Base-by-base conservation (phyloP, 768 basidiomycete genomes). In the Termitomyces sp. region DNA sequence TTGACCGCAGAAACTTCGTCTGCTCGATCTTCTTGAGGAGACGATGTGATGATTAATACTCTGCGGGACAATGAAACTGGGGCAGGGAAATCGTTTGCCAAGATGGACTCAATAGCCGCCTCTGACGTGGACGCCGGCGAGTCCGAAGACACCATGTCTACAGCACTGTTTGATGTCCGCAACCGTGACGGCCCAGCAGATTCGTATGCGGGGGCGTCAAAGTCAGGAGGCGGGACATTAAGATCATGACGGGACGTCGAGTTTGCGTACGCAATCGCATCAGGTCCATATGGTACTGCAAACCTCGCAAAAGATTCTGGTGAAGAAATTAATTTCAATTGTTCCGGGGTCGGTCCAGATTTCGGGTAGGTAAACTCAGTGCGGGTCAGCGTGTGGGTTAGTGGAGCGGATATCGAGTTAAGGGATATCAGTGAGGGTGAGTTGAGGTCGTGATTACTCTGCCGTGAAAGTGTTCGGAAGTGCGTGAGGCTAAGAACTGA, bases 221-320 rank as follows among this genome's bases (percentile, higher is more conserved):
- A 86, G 48, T 76, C 82, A 16, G 85, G 86, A 0, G 81, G 85
- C 1, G 81, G 82, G 3, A 70, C 68, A 18, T 71, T 69, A 44
- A 80, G 64, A 37, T 74, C 70, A 31, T 72, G 71, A 48, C 76
- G 72, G 41, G 79, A 82, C 24, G 76, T 63, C 14, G 81, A 80
- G 32, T 79, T 76, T 8, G 81, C 82, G 64, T 76, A 88, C 32
- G 85, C 85, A 29, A 87, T 75, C 4, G 89, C 90, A 64, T 86
- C 90, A 12, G 80, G 70, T 0, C 90, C 90, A 63, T 89, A 92
- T 22, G 91, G 91, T 55, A 87, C 73, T 1, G 87, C 88, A 63
- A 91, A 93, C 58, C 80, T 76, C 37, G 79, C 82, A 58, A 92
- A 76, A 3, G 77, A 76, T 63, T 90, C 87, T 46, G 85, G 71